Evolutionary conservation across 805 yeast species (phyloP), one percentile per base, ranked within the genome.

Genomic region (Lachancea waltii): DNA sequence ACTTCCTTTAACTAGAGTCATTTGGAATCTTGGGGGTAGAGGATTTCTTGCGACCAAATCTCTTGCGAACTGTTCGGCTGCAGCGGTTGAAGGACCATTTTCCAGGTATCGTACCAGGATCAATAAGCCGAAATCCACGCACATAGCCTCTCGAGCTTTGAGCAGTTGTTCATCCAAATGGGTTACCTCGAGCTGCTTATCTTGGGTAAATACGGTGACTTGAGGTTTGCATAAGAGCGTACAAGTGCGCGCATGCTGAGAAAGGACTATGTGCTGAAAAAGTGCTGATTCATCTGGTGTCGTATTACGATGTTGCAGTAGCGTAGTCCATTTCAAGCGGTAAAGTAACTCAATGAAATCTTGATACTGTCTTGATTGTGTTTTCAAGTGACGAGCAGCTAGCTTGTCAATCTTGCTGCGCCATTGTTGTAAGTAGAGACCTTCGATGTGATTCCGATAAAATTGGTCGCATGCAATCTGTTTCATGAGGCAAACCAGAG

Each of bases 211-310:
- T 3, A 38, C 10, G 3, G 18, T 16, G 3, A 38, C 42, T 6
- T 25, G 30, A 11, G 42, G 42, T 32, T 38, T 38, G 22, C 42
- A 38, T 19, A 38, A 17, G 17, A 33, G 37, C n/a, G 29, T 26
- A 16, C 41, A 40, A 5, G 21, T 20, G 8, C 10, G 21, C 13
- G 36, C n/a, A 22, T 28, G 30, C 25, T 39, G 36, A 17, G 33
- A 33, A 16, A 42, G 25, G 7, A 49, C 29, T 11, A 17, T 34
- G 21, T 43, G 38, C 10, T 45, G 44, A 14, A 41, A 44, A 6
- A 48, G 13, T 5, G 39, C 30, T 19, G 49, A 37, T 36, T 52
- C 50, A 40, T 52, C 56, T 1, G 54, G 53, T 0, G 56, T 49
- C 13, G 40, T 35, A 21, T 50, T 50, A 10, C 48, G 34, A 15